Evolutionary conservation across 208 protist genomes (phyloP).

Genomic region (Naegleria fowleri): DNA sequence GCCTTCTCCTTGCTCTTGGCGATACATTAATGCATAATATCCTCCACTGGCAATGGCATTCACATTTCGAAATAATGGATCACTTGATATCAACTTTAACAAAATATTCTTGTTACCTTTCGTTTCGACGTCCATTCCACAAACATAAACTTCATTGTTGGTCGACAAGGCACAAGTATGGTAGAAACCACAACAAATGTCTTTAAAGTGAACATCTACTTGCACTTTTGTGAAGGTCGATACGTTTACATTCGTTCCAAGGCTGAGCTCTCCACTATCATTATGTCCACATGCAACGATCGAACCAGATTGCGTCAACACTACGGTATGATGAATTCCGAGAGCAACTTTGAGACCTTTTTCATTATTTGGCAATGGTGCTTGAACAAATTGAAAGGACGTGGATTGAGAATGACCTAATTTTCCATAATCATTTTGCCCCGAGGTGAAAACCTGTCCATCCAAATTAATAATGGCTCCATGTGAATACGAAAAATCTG

Average conservation of each 20-base stretch:
- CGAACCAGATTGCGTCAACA: background rate
- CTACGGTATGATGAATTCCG: background rate
- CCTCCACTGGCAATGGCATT: background rate
- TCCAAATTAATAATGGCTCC: background rate
- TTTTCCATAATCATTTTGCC: background rate
- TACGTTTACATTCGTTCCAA: no score
- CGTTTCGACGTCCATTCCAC: background rate
- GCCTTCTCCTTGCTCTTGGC: background rate
- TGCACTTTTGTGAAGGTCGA: background rate
- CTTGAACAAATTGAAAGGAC: background rate
- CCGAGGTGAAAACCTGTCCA: background rate
- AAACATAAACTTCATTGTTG: background rate
- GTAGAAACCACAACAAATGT: background rate
- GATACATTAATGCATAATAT: background rate
- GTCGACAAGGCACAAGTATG: background rate
- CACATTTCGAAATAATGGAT: background rate
- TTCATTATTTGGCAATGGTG: background rate
- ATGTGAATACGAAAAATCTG: background rate
- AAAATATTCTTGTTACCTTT: background rate
- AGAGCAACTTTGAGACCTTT: background rate
- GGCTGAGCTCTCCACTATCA: background rate
- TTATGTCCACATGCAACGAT: background rate
- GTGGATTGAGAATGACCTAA: background rate
- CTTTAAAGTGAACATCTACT: background rate
- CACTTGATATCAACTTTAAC: background rate